A percentile compares a stretch with the other conserved stretches of the same genome.
phyloP scores from a whole-genome alignment of 2,329 filamentous ascomycete species.

The Massarina eburnea region DNA sequence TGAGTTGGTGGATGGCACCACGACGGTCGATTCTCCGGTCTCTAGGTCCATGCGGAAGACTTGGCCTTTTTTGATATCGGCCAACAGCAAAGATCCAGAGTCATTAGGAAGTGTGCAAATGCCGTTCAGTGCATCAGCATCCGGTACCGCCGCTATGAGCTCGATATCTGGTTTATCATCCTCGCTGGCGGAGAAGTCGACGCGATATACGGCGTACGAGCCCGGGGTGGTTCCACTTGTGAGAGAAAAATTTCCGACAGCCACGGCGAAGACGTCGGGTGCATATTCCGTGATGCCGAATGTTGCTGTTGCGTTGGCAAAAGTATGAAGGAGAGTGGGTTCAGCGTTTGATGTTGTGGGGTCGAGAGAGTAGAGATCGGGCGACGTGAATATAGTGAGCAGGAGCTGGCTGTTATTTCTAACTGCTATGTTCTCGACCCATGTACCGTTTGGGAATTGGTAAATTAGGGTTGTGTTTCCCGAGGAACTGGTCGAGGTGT shows the following conservation, averaged over 20 bases:
- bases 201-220: constrained; percentile 18
- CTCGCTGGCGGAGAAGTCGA: constrained; percentile 7
- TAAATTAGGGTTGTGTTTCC: neutral
- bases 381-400: constrained; percentile 22
- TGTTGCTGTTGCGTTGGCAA: constrained; percentile 23
- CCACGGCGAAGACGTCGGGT: constrained; percentile 38
- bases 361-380: constrained; percentile 31
- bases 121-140: neutral
- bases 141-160: neutral
- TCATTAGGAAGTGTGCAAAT: neutral
- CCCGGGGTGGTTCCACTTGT: constrained; percentile 5
- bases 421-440: constrained; percentile 35
- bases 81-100: neutral
- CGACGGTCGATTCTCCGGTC: neutral
- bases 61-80: neutral
- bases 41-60: neutral
- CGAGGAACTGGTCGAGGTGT: no score
- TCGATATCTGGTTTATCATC: neutral
- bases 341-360: constrained; percentile 6
- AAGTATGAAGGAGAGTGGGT: constrained; percentile 26
- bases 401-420: constrained; percentile 33
- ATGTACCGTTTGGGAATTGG: constrained; percentile 8
- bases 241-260: constrained; percentile 16
- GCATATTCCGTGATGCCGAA: constrained; percentile 41
- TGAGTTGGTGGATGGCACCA: neutral